Conservation (phyloP, 495 filamentous ascomycete species). For the Massariosphaeria phaeospora region DNA sequence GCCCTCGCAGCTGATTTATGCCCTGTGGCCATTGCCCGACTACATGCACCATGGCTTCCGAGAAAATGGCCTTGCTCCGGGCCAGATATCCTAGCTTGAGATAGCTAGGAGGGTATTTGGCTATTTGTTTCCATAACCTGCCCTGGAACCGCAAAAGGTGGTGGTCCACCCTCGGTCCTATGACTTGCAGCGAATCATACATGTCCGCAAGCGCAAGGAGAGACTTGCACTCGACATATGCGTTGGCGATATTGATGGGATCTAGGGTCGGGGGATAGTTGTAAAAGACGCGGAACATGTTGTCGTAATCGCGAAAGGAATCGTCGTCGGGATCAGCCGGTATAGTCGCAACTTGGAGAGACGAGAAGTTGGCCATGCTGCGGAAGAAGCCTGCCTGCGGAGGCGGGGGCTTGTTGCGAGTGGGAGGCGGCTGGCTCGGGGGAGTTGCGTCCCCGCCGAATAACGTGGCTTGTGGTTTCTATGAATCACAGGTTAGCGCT, state of each 20-base stretch:
- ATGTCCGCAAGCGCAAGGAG: constrained; percentile 80
- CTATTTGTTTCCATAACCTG: constrained; percentile 86
- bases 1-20: constrained; percentile 65
- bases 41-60: constrained; percentile 84
- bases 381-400: constrained; percentile 68
- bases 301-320: constrained; percentile 82
- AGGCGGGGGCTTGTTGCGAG: constrained; percentile 52
- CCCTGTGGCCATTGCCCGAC: constrained; percentile 86
- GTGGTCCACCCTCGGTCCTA: constrained; percentile 86
- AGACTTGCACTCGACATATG: constrained; percentile 86
- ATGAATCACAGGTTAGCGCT: no score
- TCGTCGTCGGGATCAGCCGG: constrained; percentile 56
- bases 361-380: constrained; percentile 71
- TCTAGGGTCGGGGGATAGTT: constrained; percentile 79
- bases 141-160: constrained; percentile 86
- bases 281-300: constrained; percentile 88
- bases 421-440: constrained; percentile 42
- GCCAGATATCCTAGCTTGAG: constrained; percentile 83
- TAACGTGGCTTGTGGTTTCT: constrained; percentile 41
- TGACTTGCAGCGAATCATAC: constrained; percentile 83
- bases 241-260: constrained; percentile 77
- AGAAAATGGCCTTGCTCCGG: constrained; percentile 78
- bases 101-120: constrained; percentile 88
- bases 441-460: constrained; percentile 44
- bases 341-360: constrained; percentile 51